phyloP scores from a whole-genome alignment of 306 rosid genomes.

The Begonia loranthoides region DNA sequence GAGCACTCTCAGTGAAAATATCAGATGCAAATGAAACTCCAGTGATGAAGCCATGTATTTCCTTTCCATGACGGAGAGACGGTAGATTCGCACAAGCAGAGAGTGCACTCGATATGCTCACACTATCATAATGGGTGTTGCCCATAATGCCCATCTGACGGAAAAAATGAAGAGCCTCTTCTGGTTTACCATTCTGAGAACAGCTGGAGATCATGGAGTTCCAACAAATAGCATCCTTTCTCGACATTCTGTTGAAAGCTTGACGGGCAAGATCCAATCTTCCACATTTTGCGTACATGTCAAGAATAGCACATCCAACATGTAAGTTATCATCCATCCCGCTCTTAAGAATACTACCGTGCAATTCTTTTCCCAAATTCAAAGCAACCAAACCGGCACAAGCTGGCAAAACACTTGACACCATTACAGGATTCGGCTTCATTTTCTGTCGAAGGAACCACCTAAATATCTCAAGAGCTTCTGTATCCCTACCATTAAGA shows the following conservation, averaged over 20 bases:
- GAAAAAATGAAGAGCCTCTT: conserved; percentile 47
- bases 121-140: conserved; percentile 40
- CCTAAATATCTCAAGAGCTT: conserved; percentile 48
- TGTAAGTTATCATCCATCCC: conserved; percentile 26
- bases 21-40: conserved; percentile 34
- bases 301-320: conserved; percentile 57
- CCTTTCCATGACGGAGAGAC: conserved; percentile 52
- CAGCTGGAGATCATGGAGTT: conserved; percentile 59
- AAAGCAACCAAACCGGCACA: conserved; percentile 51
- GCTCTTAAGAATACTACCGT: conserved; percentile 38
- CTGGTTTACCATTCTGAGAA: conserved; percentile 60
- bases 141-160: conserved; percentile 43
- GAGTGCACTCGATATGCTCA: conserved; percentile 51
- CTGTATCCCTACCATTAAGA: conserved; percentile 37
- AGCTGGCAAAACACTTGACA: conserved; percentile 68
- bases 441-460: conserved; percentile 45
- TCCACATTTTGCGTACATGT: conserved; percentile 82
- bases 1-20: conserved; percentile 42
- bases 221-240: conserved; percentile 71
- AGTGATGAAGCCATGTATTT: conserved; percentile 49
- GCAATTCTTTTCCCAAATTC: conserved; percentile 65
- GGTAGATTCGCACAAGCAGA: conserved; percentile 63
- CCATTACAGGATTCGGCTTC: conserved; percentile 45
- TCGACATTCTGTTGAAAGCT: conserved; percentile 34
- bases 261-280: conserved; percentile 53